Evolutionary conservation across 73 alveolate genomes (phyloP), one percentile per base, ranked within the genome.

Genomic region (Paraurostyla sp.): DNA sequence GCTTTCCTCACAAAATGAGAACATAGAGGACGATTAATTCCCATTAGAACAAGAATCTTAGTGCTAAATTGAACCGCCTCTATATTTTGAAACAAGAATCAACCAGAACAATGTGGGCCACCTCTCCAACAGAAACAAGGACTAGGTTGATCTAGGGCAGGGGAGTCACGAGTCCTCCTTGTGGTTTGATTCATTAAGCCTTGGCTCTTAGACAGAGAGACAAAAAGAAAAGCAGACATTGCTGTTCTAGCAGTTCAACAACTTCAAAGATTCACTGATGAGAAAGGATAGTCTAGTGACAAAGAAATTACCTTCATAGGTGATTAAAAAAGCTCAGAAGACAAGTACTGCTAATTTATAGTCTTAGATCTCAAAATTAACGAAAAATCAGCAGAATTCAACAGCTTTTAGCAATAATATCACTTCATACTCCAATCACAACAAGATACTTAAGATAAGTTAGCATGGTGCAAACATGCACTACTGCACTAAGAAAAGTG

Each of bases 121-220:
- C 18, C 57, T 13, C 57, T 46, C 57, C 18, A 46, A 46, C 18
- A 13, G 57, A 13, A 18, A 15, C 57, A 46, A 46, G 13, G 13
- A 46, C 23, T 46, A 46, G 23, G 23, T 15, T 46, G 57, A 46
- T 15, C 57, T n/a, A 46, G 18, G 18, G 57, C 57, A 46, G 18
- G 57, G 18, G 18, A 41, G 45, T 41, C 6, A 69, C 22, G 58
- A 38, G 40, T 69, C 33, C 2, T 69, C 65, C 11, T 15, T 69
- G 3, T 69, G 84, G 84, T 38, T 36, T 41, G 84, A 69, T 38
- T 38, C 25, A 1, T 32, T 43, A 15, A 69, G 40, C 40, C 16
- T 69, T 27, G 84, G 84, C 15, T 69, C 84, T 22, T 23, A 69
- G 40, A 69, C 84, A 3, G 84, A 69, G 40, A 38, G 84, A 69